Base-by-base conservation (phyloP, 768 basidiomycete species). In the Boletus pseudopeckii region DNA sequence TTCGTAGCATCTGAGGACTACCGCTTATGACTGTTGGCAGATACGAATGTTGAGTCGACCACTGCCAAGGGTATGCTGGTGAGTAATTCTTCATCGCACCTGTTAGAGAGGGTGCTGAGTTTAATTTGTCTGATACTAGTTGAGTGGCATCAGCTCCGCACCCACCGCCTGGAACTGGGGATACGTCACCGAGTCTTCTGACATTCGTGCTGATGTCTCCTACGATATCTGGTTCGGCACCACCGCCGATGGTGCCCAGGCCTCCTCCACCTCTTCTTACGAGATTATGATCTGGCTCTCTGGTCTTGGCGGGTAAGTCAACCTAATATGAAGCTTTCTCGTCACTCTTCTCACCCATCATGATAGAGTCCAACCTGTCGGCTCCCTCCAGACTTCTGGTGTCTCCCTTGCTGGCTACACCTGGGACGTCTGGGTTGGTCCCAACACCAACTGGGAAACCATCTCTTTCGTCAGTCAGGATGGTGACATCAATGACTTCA, bases 221-320 rank as follows among this genome's bases (percentile, higher is more conserved):
- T 83, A 82, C 54, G 80, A 82, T 54, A 78, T 82, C 42, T 83
- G 82, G 82, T 61, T 74, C 32, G 81, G 82, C 32, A 64, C 56
- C 14, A 65, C 77, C 9, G 60, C 71, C 3, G 62, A 74, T 6
- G 81, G 80, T 41, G 56, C 59, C 1, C 75, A 81, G n/a, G 80
- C 81, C 0, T 70, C 77, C 2, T 55, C 67, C 7, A 72, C 75
- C 7, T 81, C 79, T 6, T 75, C 76, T 2, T 83, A 72, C 59
- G 81, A 83, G 62, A 80, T 83, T 50, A 83, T 83, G 81, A 81
- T 83, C 54, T 83, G 81, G 81, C 75, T 83, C 26, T 81, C 81
- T 48, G 77, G 79, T 36, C 73, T 72, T 13, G 81, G 81, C 63
- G 77, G 77, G 81, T 82, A 63, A 54, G 74, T 50, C 3, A 11